A percentile compares a stretch with the other conserved stretches of the same genome.
Conservation (phyloP, 371 early-diverging fungal species). For the Mucor plumbeus region DNA sequence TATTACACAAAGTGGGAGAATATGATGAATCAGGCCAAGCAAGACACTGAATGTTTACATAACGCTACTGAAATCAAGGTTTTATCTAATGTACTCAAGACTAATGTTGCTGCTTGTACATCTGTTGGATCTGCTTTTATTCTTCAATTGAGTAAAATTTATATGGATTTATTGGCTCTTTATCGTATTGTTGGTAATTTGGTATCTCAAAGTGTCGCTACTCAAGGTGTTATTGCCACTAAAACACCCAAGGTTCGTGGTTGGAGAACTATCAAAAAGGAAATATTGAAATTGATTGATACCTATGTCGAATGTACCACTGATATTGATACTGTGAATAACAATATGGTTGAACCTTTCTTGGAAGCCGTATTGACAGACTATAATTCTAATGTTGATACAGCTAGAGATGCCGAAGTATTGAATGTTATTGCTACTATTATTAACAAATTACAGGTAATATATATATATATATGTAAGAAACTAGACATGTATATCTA, state of each 20-base stretch:
- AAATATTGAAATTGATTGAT: constrained; percentile 88
- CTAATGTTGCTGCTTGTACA: constrained; percentile 90
- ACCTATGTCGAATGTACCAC: constrained; percentile 85
- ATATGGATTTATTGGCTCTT: constrained; percentile 86
- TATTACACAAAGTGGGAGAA: constrained; percentile 69
- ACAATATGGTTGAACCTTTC: constrained; percentile 88
- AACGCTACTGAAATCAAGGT: constrained; percentile 84
- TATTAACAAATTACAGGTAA: constrained; percentile 78
- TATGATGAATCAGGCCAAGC: constrained; percentile 75
- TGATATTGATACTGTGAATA: constrained; percentile 73
- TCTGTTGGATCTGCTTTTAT: constrained; percentile 89
- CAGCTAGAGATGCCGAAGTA: constrained; percentile 94
- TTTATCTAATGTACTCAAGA: constrained; percentile 91
- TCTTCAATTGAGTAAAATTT: constrained; percentile 86
- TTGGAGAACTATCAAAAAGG: constrained; percentile 94
- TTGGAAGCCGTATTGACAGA: constrained; percentile 91
- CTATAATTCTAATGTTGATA: constrained; percentile 83
- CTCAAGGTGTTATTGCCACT: constrained; percentile 77
- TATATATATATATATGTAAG: not conserved
- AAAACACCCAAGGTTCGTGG: constrained; percentile 92
- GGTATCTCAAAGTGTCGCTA: constrained; percentile 80
- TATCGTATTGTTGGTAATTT: constrained; percentile 87
- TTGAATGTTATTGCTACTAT: constrained; percentile 89
- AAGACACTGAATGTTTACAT: constrained; percentile 76
- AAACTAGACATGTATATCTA: too few relatives aligned